A percentile compares a stretch with the other conserved stretches of the same genome.
These are phyloP conservation scores for Sporisorium iseilematis-ciliati DNA, from an alignment of 1,284 basidiomycete genomes.

Conservation along the genomic window DNA sequence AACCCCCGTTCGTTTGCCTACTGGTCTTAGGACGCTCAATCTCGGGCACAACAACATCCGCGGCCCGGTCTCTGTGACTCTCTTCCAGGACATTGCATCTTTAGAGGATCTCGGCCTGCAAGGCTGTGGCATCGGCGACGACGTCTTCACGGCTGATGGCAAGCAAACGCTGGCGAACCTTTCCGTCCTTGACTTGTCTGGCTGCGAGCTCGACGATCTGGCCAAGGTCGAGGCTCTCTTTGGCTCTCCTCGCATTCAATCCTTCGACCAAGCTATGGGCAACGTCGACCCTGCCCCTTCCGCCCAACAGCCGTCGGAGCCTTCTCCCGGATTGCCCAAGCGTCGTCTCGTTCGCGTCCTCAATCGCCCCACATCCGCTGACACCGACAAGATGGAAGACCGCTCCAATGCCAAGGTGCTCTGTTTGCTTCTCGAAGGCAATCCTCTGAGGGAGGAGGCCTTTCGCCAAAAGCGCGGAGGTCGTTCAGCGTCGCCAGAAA, in stretches of 20 bases:
- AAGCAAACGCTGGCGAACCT: conserved; percentile 40
- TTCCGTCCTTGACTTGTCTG: conserved; percentile 52
- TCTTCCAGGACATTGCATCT: conserved; percentile 34
- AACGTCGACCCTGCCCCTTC: conserved; percentile 15
- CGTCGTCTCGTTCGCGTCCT: conserved; percentile 55
- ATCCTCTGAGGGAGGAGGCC: conserved; percentile 54
- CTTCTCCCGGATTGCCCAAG: conserved; percentile 21
- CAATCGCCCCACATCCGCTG: conserved; percentile 32
- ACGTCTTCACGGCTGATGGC: conserved; percentile 46
- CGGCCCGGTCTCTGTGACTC: conserved; percentile 48
- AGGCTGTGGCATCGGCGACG: conserved; percentile 60
- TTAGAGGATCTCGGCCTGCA: conserved; percentile 55
- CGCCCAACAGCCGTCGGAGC: conserved; percentile 2
- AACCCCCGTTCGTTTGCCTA: conserved; percentile 36
- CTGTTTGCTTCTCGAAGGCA: conserved; percentile 54
- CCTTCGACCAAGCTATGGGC: conserved; percentile 36
- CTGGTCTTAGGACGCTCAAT: conserved; percentile 47
- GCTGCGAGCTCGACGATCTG: conserved; percentile 61
- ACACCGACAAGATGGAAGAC: conserved; percentile 34
- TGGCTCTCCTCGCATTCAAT: conserved; percentile 45
- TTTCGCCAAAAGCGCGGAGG: conserved; percentile 59
- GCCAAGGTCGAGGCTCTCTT: conserved; percentile 51
- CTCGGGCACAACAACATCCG: conserved; percentile 58
- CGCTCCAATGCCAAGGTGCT: conserved; percentile 29
- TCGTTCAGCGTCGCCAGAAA: conserved; percentile 37